Evolutionary conservation across 108 stramenopile species (phyloP), one percentile per base, ranked within the genome.

Genomic region (Nannochloropsis oceanica): DNA sequence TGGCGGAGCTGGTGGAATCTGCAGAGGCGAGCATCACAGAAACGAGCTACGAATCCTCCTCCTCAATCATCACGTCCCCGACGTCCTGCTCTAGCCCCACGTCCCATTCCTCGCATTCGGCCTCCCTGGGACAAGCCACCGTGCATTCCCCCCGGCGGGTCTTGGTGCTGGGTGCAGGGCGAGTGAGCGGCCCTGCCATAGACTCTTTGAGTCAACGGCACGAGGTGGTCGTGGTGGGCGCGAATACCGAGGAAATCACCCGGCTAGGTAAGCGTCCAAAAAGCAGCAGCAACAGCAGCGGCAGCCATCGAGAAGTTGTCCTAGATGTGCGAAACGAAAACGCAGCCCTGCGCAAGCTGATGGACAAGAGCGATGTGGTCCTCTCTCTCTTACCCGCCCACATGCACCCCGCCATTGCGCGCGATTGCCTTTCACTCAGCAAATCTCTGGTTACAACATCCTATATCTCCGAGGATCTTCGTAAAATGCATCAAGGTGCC

Each of bases 321-420:
- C 5, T 73, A 10, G 59, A 73, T n/a, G 59, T 73, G 59, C 22
- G 18, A 18, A n/a, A n/a, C 22, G 59, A 73, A 73, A 73, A 18
- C 0, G 9, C 18, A 9, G 59, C 22, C 59, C 82, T 95, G 34
- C 42, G 79, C 13, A 46, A 90, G n/a, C 85, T 94, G 83, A 91
- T 95, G 26, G 85, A 92, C 59, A 82, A 88, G 13, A 82, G 90
- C 24, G 95, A 95, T 87, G 86, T 93, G 14, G 96, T 95, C 59
- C 92, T 96, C 27, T 92, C 92, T 79, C 90, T 96, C 24, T 85
- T 96, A n/a, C 95, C 96, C 13, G 93, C 94, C 0, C 86, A 92
- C 13, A 92, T 96, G 91, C 96, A 96, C 90, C 89, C 91, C 27
- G 82, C 80, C 73, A 91, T 95, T 1, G 94, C 94, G 27, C 82